Conservation (phyloP, 345 rosid genomes). For the Salix koriyanagi region DNA sequence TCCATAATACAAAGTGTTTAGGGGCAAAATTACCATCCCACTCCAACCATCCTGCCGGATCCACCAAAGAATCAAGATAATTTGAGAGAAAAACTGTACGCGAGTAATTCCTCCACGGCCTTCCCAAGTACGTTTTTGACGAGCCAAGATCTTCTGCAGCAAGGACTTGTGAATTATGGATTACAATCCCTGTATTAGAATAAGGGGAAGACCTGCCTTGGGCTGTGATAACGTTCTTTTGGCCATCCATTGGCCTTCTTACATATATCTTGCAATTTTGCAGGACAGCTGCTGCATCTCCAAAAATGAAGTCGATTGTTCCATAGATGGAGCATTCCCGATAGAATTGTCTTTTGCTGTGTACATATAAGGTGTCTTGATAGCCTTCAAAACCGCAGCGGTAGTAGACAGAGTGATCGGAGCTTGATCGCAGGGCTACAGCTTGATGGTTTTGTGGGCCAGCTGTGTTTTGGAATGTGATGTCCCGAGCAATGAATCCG, state of each 20-base stretch:
- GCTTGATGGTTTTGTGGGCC: slow-evolving; percentile 69
- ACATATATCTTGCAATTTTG: slow-evolving; percentile 79
- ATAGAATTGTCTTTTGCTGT: slow-evolving; percentile 80
- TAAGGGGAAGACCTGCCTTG: slow-evolving; percentile 77
- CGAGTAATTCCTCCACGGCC: slow-evolving; percentile 78
- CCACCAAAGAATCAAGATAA: slow-evolving; percentile 57
- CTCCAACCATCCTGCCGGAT: slow-evolving; percentile 70
- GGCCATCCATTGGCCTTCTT: slow-evolving; percentile 55
- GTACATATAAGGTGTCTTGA: slow-evolving; percentile 82
- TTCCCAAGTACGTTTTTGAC: slow-evolving; percentile 40
- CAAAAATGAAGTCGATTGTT: slow-evolving; percentile 84
- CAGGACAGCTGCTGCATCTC: slow-evolving; percentile 71
- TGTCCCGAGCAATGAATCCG: slow-evolving; percentile 52
- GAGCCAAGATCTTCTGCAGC: slow-evolving; percentile 66
- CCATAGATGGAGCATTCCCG: slow-evolving; percentile 75
- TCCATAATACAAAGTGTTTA: slow-evolving; percentile 63
- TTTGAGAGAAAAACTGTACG: slow-evolving; percentile 56
- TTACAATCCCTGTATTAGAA: slow-evolving; percentile 77
- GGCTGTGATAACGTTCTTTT: slow-evolving; percentile 63
- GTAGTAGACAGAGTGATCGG: slow-evolving; percentile 79
- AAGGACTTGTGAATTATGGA: slow-evolving; percentile 67
- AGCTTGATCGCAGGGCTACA: slow-evolving; percentile 77
- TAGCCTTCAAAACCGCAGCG: slow-evolving; percentile 70
- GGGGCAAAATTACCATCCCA: slow-evolving; percentile 69
- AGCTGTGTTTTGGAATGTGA: slow-evolving; percentile 61